Evolutionary conservation across 2,329 filamentous ascomycete species (phyloP), one percentile per base, ranked within the genome.

Genomic region (Cladosporium sp.): DNA sequence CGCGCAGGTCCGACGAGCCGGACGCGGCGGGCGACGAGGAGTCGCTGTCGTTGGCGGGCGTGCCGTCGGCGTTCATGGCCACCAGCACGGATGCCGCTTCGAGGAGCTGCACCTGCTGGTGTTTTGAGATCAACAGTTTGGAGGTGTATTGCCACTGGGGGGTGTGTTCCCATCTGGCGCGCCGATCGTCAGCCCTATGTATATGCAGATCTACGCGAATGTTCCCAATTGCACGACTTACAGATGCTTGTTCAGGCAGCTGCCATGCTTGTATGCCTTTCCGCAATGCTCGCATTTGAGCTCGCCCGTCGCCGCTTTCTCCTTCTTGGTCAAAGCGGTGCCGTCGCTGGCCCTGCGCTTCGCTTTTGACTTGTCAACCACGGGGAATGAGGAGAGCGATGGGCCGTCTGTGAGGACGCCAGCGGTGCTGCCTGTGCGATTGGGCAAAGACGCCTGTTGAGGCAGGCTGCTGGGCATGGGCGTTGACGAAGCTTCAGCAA

Each of bases 191-290:
- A 43, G 42, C 30, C 37, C 24, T 17, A 43, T 18, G 18, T n/a
- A 38, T 15, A 27, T 40, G 32, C 32, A 43, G 15, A 22, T 20
- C 29, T 20, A n/a, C n/a, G 39, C 11, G n/a, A 11, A 36, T 24
- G 4, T 34, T n/a, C n/a, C n/a, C n/a, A 20, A 38, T 48, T 34
- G 27, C 24, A 34, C 13, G 19, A 96, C 93, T 83, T 85, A 97
- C 93, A 96, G 86, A 85, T 99, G 93, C 83, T 97, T 99, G 71
- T 89, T 95, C 79, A 99, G 84, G 84, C 93, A 99, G 79, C 93
- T 97, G 84, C 91, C 95, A 81, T 99, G 93, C 84, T 99, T 99
- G 83, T 99, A 99, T 75, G 90, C 90, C 81, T 99, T 99, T 73
- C 92, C 92, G 78, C 93, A 99, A 74, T 91, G 92, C 69, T 96